A percentile compares a stretch with the other conserved stretches of the same genome.
These are phyloP conservation scores for Chaetomiaceae sp. DNA, from an alignment of 2,329 filamentous ascomycete species.

Conservation along the genomic window DNA sequence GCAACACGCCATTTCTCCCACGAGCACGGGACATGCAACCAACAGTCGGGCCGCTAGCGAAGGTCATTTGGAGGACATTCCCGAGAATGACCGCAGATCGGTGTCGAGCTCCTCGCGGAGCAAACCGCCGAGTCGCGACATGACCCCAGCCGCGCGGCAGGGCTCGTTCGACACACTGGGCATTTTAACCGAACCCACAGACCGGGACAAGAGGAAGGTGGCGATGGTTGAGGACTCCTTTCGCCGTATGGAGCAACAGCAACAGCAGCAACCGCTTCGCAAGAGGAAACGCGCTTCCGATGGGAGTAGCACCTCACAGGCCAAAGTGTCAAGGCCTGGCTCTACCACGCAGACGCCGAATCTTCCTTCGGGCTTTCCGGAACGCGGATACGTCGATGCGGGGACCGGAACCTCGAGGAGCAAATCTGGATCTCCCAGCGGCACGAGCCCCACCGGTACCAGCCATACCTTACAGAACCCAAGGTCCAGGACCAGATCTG, in stretches of 20 bases:
- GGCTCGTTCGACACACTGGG: conserved; percentile 57
- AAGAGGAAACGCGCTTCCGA: conserved; percentile 63
- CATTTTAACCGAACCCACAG: conserved; percentile 60
- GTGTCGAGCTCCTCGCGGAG: conserved; percentile 52
- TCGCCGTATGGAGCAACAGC: conserved; percentile 56
- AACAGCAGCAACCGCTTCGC: conserved; percentile 39
- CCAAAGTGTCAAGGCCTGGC: conserved; percentile 28
- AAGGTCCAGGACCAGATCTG: conserved; percentile 25
- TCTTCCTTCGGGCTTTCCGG: conserved; percentile 33
- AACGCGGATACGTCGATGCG: conserved; percentile 48
- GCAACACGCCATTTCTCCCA: conserved; percentile 53
- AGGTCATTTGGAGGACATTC: conserved; percentile 51
- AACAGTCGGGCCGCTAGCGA: conserved; percentile 63
- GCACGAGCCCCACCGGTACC: conserved; percentile 21
- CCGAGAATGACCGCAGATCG: conserved; percentile 50
- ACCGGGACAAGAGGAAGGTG: conserved; percentile 64
- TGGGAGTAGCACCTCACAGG: conserved; percentile 36
- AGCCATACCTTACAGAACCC: neutral
- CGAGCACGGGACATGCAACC: conserved; percentile 57
- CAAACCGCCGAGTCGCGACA: conserved; percentile 63
- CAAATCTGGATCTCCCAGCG: conserved; percentile 48
- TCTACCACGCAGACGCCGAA: conserved; percentile 24
- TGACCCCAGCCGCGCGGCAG: conserved; percentile 55
- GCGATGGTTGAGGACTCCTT: conserved; percentile 62
- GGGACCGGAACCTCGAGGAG: conserved; percentile 45